Evolutionary conservation across 805 yeast genomes (phyloP), one percentile per base, ranked within the genome.

Genomic region (Cyberlindnera maritima): DNA sequence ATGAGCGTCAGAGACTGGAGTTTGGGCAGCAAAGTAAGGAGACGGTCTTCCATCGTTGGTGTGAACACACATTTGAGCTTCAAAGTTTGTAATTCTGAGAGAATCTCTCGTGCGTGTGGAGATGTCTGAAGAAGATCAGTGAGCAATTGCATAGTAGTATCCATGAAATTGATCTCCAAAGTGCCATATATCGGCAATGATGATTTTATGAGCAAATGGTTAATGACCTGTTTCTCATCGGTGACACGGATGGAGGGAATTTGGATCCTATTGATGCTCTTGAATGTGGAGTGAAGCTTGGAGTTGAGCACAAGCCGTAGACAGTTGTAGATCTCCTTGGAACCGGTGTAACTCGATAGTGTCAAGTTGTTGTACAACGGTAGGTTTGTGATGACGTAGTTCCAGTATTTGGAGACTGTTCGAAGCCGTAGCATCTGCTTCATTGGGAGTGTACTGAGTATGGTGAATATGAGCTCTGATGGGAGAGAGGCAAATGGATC

Each of bases 181-280:
- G 39, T 23, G 2, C 44, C 53, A 8, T n/a, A 35, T 6, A 58
- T 41, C 8, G 17, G 6, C 1, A 57, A 9, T 4, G 32, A 21
- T 0, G 55, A 42, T 28, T 48, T 53, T 1, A 46, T 18, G 2
- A 53, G 29, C 2, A 57, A 36, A 1, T 38, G 46, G 6, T 48
- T 48, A 4, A 58, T 17, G 1, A 57, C 42, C n/a, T 47, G 51
- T 18, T 44, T 39, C 39, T 58, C 64, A 19, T 59, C 64, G 4
- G 53, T 28, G 14, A 55, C 28, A 25, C 54, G 49, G 14, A 54
- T 44, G 0, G 63, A 54, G 2, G 47, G 45, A 3, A 57, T 26
- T 14, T 34, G 34, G 3, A 58, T 29, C 4, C 40, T 34, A 4
- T 42, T 44, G 11, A 59, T 39, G 11, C 19, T 21, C 40, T 50